Evolutionary conservation across 345 rosid species (phyloP).

Genomic region (Camelina neglecta): DNA sequence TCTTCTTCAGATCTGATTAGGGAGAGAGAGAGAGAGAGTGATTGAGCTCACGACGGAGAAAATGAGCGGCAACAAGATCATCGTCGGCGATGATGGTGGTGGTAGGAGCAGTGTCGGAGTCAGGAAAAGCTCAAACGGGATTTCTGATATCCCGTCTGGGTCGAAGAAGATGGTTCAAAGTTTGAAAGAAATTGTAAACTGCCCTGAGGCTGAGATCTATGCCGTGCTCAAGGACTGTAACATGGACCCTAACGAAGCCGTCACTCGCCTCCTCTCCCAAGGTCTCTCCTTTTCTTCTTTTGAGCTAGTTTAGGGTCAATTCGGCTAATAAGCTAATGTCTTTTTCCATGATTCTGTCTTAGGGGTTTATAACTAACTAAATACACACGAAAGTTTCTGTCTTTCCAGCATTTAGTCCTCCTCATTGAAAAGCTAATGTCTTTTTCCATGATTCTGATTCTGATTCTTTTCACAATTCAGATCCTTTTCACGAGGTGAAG

Average conservation of each 20-base stretch:
- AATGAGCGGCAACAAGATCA: conserved; percentile 57
- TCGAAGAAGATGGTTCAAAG: conserved; percentile 85
- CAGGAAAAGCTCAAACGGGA: conserved; percentile 62
- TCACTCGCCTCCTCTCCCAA: conserved; percentile 87
- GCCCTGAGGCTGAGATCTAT: conserved; percentile 90
- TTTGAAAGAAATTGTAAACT: conserved; percentile 89
- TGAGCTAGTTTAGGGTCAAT: neutral
- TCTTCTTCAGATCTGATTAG: conserved; percentile 41
- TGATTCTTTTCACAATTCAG: conserved; percentile 46
- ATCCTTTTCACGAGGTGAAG: conserved; percentile 95
- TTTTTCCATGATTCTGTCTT: no score
- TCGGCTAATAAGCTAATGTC: neutral
- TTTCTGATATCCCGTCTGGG: conserved; percentile 71
- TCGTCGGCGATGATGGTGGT: conserved; percentile 52
- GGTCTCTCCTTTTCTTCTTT: conserved; percentile 47
- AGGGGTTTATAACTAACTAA: neutral
- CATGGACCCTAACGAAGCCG: conserved; percentile 99
- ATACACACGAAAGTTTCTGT: neutral
- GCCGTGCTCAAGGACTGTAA: conserved; percentile 87
- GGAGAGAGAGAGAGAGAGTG: neutral
- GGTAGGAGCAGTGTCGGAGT: conserved; percentile 33
- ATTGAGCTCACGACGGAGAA: conserved; percentile 19
- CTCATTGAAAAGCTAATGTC: neutral
- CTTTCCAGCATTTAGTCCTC: neutral
- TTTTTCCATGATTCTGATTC: neutral